phyloP scores from a whole-genome alignment of 371 early-diverging fungal species.

The Capniomyces stellatus region DNA sequence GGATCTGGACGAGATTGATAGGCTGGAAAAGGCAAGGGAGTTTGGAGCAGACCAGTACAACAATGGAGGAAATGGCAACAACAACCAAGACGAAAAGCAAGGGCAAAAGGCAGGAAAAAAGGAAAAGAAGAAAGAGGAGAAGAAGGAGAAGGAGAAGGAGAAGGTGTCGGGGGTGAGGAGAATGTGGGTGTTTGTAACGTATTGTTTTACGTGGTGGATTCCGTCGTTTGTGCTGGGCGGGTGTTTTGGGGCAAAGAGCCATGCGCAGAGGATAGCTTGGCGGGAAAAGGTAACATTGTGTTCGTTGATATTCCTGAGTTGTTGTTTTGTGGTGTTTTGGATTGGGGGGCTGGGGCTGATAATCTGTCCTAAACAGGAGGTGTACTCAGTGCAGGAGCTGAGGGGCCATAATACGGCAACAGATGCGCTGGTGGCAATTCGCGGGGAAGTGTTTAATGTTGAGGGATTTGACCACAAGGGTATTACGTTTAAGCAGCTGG shows the following conservation, averaged over 20 bases:
- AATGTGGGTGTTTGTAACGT: slow-evolving; percentile 63
- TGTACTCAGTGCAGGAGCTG: slow-evolving; percentile 39
- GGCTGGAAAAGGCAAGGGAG: slow-evolving; percentile 7
- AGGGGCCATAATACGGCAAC: slow-evolving; percentile 18
- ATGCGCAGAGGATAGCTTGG: slow-evolving; percentile 88
- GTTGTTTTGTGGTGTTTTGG: slow-evolving; percentile 59
- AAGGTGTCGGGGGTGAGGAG: slow-evolving; percentile 10
- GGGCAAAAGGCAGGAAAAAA: slow-evolving; percentile 20
- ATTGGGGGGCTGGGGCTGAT: slow-evolving; percentile 61
- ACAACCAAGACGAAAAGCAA: not conserved
- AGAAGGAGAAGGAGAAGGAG: slow-evolving; percentile 17
- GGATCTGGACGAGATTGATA: not conserved
- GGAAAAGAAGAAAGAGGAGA: slow-evolving; percentile 16
- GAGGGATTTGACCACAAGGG: slow-evolving; percentile 35
- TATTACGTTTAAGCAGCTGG: slow-evolving; percentile 19
- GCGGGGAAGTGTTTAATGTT: slow-evolving; percentile 62
- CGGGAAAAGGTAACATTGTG: slow-evolving; percentile 90
- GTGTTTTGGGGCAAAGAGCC: slow-evolving; percentile 58
- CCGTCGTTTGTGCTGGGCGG: slow-evolving; percentile 31
- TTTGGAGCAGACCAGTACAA: not conserved
- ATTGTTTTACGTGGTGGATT: slow-evolving; percentile 69
- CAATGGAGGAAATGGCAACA: no score
- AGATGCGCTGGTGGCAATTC: slow-evolving; percentile 37
- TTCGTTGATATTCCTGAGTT: slow-evolving; percentile 64
- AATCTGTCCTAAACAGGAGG: slow-evolving; percentile 68